Evolutionary conservation across 768 basidiomycete genomes (phyloP).

Genomic region (Mrakia frigida): DNA sequence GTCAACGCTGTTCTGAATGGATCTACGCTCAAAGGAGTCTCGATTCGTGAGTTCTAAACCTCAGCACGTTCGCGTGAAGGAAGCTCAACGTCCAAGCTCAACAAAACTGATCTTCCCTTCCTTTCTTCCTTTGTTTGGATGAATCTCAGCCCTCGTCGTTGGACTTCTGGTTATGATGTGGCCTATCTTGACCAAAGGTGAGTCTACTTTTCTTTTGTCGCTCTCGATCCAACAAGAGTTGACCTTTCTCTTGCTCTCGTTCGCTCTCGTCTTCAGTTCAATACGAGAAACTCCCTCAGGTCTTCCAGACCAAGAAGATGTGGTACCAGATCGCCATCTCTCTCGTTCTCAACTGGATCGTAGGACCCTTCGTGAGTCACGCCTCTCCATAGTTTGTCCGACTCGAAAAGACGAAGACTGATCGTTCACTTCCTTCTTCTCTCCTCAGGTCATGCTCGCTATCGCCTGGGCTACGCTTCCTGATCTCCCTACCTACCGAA

Average conservation of each 20-base stretch:
- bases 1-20: constrained; percentile 48
- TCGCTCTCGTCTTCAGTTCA: constrained; percentile 45
- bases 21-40: constrained; percentile 62
- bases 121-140: too few species aligned
- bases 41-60: constrained; percentile 59
- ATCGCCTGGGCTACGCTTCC: constrained; percentile 80
- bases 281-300: constrained; percentile 57
- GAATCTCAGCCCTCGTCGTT: constrained; percentile 61
- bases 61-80: background rate
- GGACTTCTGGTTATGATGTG: constrained; percentile 86
- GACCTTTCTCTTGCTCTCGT: too few species aligned
- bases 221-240: too few species aligned
- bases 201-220: too few species aligned
- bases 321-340: constrained; percentile 68
- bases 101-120: background rate
- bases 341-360: constrained; percentile 68
- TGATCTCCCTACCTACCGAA: constrained; percentile 60
- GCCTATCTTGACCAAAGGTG: constrained; percentile 54
- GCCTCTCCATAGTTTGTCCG: too few species aligned
- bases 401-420: background rate
- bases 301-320: constrained; percentile 54
- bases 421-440: background rate
- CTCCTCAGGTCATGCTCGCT: constrained; percentile 61
- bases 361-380: constrained; percentile 59
- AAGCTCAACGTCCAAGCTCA: background rate